Evolutionary conservation across 345 rosid species (phyloP).

Genomic region (Cardamine chenopodiifolia): DNA sequence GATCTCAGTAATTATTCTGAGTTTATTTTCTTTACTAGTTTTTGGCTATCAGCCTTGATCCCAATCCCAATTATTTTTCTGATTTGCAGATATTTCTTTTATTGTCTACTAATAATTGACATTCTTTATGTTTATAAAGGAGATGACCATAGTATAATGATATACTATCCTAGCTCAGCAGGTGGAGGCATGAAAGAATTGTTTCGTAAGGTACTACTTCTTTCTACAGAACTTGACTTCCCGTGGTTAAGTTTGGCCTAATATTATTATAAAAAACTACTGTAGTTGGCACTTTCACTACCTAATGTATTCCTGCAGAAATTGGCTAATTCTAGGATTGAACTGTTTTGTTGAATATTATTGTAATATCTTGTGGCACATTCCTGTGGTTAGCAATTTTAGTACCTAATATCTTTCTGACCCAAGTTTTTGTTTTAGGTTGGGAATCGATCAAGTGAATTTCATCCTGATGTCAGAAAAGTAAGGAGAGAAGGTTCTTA

Average conservation of each 20-base stretch:
- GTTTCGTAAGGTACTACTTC: constrained; percentile 78
- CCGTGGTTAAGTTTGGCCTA: neutral
- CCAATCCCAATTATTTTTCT: neutral
- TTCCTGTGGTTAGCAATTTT: constrained; percentile 7
- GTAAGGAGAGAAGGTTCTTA: constrained; percentile 98
- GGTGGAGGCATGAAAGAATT: constrained; percentile 99
- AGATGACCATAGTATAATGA: constrained; percentile 98
- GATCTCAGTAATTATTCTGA: neutral
- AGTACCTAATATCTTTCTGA: constrained; percentile 8
- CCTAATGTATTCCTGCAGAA: constrained; percentile 4
- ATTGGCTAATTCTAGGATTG: neutral
- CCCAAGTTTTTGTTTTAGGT: constrained; percentile 51
- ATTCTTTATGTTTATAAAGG: constrained; percentile 52
- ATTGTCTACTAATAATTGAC: constrained; percentile 19
- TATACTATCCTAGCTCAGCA: constrained; percentile 98
- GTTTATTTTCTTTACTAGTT: constrained; percentile 7
- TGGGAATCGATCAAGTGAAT: constrained; percentile 97
- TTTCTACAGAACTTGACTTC: constrained; percentile 25
- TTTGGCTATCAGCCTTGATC: constrained; percentile 12
- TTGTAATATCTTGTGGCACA: constrained; percentile 15
- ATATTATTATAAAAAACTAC: neutral
- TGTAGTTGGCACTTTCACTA: neutral
- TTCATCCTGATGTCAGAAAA: constrained; percentile 97
- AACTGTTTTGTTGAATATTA: neutral
- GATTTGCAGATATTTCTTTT: constrained; percentile 6